Conservation (phyloP, 1,139 yeast genomes). For the Wickerhamomyces sp. region DNA sequence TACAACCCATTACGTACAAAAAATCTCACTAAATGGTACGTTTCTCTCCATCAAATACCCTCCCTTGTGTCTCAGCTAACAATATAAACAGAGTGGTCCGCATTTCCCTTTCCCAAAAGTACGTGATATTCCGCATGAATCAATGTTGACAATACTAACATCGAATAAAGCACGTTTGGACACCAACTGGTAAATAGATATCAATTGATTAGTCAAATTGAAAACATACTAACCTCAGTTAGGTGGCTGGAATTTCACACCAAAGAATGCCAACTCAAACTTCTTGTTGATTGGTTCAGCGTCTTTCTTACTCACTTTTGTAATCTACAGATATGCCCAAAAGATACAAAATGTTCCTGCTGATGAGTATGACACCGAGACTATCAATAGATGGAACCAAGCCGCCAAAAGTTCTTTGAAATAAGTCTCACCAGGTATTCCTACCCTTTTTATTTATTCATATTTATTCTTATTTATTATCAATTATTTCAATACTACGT, state of each 20-base stretch:
- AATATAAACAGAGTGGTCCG: background rate
- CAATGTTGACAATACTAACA: constrained; percentile 1
- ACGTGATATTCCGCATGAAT: background rate
- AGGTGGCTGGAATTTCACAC: constrained; percentile 25
- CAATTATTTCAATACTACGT: too few species aligned
- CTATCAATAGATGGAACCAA: constrained; percentile 18
- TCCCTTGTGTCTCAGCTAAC: background rate
- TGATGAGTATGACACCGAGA: constrained; percentile 14
- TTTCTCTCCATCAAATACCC: too few species aligned
- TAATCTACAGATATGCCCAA: constrained; percentile 13
- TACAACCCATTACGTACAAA: too few species aligned
- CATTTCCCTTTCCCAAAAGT: constrained; percentile 2
- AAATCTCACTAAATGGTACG: too few species aligned
- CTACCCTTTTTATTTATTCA: constrained; percentile 4
- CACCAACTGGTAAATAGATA: constrained; percentile 21
- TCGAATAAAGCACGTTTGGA: constrained; percentile 18
- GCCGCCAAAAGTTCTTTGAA: constrained; percentile 18
- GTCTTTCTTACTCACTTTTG: constrained; percentile 13
- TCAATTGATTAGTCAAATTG: background rate
- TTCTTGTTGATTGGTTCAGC: constrained; percentile 11
- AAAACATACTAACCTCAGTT: constrained; percentile 10
- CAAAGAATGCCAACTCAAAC: constrained; percentile 19
- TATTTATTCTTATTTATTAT: constrained; percentile 6
- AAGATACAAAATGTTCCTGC: constrained; percentile 14
- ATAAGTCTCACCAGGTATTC: constrained; percentile 2